Evolutionary conservation across 2,329 filamentous ascomycete species (phyloP), one percentile per base, ranked within the genome.

Genomic region (Colletotrichum sp.): DNA sequence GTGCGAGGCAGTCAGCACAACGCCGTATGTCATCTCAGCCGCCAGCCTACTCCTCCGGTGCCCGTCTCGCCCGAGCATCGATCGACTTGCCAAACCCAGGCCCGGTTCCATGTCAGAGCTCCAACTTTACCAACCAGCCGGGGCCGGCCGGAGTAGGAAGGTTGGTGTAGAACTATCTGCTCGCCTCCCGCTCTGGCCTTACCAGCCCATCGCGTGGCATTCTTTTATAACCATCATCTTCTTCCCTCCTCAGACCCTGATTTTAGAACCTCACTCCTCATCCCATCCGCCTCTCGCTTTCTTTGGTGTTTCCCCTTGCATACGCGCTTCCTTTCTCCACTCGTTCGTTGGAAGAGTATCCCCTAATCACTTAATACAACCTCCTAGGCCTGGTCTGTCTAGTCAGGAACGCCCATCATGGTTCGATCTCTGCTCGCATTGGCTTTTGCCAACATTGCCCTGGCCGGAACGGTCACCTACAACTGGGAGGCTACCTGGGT

Each of bases 401-500:
- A 60, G 65, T 71, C 39, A 55, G 25, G 36, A 55, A 66, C 55
- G 60, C 27, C 59, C 72, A 52, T 27, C 44, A 76, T 72, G 72
- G 9, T 76, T 59, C 48, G 27, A n/a, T 61, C 59, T 44, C 52
- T 77, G 12, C 19, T 68, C 32, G 77, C 36, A 48, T 80, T 74
- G 71, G 72, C 44, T 39, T 77, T 82, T 68, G 79, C 80, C 27
- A 75, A 78, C 11, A 34, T 79, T 30, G 79, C 78, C 63, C 76
- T 73, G 44, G 83, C 85, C 8, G 82, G 76, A 7, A 83, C 82
- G 0, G 82, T 86, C 22, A 82, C 81, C 5, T 83, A 83, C 75
- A 78, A 84, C 76, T 87, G 85, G 85, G 81, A 84, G 39, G 80
- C 85, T 57, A 85, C 82, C 9, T 87, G 86, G 86, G 85, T 87